These are phyloP conservation scores for Irpex sp. DNA, from an alignment of 1,284 basidiomycete genomes.

Conservation along the genomic window DNA sequence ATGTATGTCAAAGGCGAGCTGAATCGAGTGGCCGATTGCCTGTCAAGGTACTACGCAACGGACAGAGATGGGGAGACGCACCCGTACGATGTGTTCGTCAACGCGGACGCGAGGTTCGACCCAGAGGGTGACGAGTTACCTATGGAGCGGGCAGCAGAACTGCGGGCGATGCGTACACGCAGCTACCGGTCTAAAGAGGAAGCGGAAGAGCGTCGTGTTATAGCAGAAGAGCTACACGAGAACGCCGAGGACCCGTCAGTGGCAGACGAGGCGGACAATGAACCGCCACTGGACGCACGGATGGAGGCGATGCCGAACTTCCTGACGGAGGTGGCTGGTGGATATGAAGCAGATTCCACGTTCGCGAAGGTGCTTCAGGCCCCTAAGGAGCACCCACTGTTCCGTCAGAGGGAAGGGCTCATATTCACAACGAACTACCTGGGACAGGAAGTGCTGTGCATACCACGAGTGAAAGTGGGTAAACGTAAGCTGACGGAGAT, in stretches of 20 bases:
- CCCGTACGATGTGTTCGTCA: neutral
- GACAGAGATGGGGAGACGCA: neutral
- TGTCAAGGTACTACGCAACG: conserved; percentile 18
- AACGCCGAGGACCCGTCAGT: no score
- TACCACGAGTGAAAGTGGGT: conserved; percentile 19
- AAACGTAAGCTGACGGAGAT: conserved; percentile 17
- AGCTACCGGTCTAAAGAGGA: no score
- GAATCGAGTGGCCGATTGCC: conserved; percentile 25
- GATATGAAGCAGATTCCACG: neutral
- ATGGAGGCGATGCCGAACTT: no score
- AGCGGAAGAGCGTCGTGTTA: no score
- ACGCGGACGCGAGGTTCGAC: conserved; percentile 3
- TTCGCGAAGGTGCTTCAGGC: neutral
- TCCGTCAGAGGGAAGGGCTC: neutral
- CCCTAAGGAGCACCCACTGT: no score
- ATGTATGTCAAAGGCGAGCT: neutral
- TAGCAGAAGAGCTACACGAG: no score
- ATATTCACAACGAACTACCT: neutral
- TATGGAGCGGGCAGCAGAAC: no score
- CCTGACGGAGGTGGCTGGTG: neutral
- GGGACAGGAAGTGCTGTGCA: conserved; percentile 9
- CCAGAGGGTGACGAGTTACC: neutral
- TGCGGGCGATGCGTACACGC: no score
- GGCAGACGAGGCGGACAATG: no score
- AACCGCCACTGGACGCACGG: no score